Conservation (phyloP, 306 rosid species). For the Gastrolobium villosum region DNA sequence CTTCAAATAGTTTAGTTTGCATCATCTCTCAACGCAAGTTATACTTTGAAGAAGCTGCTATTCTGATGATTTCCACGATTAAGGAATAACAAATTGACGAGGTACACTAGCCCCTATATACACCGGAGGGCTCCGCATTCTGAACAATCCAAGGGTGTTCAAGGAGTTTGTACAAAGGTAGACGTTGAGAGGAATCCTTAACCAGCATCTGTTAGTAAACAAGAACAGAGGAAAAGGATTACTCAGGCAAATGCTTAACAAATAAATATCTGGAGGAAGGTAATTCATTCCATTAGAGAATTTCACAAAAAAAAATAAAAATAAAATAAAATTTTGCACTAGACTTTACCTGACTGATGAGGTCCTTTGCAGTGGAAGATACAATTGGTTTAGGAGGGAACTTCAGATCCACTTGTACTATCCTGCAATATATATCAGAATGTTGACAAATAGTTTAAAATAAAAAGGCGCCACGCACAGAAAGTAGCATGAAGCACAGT, state of each 20-base stretch:
- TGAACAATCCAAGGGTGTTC: conserved; percentile 99
- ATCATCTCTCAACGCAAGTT: conserved; percentile 36
- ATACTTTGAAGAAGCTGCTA: conserved; percentile 39
- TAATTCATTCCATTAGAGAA: background rate
- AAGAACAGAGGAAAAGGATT: background rate
- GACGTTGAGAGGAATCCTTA: conserved; percentile 84
- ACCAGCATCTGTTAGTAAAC: conserved; percentile 79
- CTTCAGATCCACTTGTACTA: conserved; percentile 94
- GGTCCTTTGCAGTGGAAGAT: conserved; percentile 94
- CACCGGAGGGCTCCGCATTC: conserved; percentile 95
- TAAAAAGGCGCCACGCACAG: conserved; percentile 8
- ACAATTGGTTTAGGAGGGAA: conserved; percentile 93
- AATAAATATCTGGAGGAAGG: conserved; percentile 21
- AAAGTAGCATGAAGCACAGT: background rate
- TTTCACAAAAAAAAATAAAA: conserved; percentile 13
- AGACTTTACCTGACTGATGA: conserved; percentile 80
- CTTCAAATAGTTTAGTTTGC: conserved; percentile 39
- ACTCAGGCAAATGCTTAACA: conserved; percentile 21
- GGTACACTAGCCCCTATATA: conserved; percentile 66
- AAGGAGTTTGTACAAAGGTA: conserved; percentile 89
- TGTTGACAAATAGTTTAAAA: background rate
- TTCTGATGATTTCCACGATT: conserved; percentile 20
- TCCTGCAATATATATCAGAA: conserved; percentile 60
- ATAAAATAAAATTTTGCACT: background rate
- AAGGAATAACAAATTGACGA: conserved; percentile 2